Base-by-base conservation (phyloP, 2,329 filamentous ascomycete genomes). In the Gnomoniopsis smithogilvyi region DNA sequence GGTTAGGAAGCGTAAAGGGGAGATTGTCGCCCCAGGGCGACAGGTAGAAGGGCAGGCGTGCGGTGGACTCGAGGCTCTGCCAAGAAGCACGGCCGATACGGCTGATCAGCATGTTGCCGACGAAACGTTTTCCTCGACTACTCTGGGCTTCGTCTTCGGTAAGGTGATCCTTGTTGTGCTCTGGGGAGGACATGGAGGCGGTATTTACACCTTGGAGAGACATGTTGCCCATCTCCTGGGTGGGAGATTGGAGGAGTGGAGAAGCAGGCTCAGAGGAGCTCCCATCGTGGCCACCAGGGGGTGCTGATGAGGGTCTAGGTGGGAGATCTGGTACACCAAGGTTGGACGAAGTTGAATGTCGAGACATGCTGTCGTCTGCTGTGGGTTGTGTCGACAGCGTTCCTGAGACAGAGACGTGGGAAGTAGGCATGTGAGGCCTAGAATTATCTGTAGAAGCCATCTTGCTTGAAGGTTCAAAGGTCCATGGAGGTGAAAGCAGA, bases 21-120 rank as follows among this genome's bases (percentile, higher is more conserved):
- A 53, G 62, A 56, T 65, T 65, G 51, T 65, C 63, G 22, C 63
- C 63, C 63, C 63, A 65, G 10, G 63, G 63, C 12, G 62, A 64
- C 22, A 65, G 60, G 56, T 64, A 65, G 24, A 65, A 56, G 33
- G 63, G 63, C 12, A 65, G 56, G 19, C 61, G 54, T 21, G 61
- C 60, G 24, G 63, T 65, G 6, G 63, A 65, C 26, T 59, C 59
- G 3, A 65, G 53, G 2, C 62, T 64, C 45, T 65, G 63, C 58
- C 56, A 62, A 43, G 54, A 58, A 8, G 63, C 63, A 2, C 63
- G 62, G 41, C 63, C 62, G 22, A 65, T 60, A 15, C 63, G 56
- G 11, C 58, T 48, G 41, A 65, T 52, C 26, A 65, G 61, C 63
- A 65, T 65, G 45, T 65, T 65, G 33, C 63, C 63, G 22, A 64